Base-by-base conservation (phyloP, 2,329 filamentous ascomycete genomes). In the Botrytis deweyae region DNA sequence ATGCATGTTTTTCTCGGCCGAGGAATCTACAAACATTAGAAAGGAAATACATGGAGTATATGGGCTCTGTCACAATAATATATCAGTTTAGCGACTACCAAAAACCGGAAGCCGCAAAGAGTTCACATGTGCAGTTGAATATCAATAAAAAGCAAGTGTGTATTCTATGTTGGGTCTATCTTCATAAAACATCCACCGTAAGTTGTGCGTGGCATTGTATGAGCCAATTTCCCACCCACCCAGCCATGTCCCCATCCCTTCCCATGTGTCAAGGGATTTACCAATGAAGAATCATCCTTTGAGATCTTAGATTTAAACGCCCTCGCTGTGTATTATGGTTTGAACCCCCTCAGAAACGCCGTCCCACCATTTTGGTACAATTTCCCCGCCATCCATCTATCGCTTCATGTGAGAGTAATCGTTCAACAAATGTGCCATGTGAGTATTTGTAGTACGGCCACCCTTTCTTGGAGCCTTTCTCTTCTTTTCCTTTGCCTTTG, bases 401-500 rank as follows among this genome's bases (percentile, higher is more conserved):
- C 80, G 78, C 72, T 80, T 81, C 63, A 79, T 42, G 58, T 81
- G 77, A 33, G 76, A 77, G 73, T 76, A 81, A 74, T 80, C 80
- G 68, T 77, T 78, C 63, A 81, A 77, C 42, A 81, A 78, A 75
- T 82, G 81, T 61, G 75, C 66, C 81, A 82, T 82, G 72, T 82
- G 81, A 38, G 77, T 77, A 68, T 82, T 82, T 29, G 81, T 82
- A 38, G 79, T 80, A 70, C 80, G 80, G 52, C 81, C 81, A 66
- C 80, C 81, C 71, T 80, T 80, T 74, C 80, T 76, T 38, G 79
- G 75, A 40, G 78, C 78, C 72, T 80, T 80, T 78, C 80, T 81
- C 79, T 82, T 82, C 76, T 81, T 81, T 76, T 82, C 80, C 75
- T 83, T 83, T 42, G 76, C 72, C 75, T 82, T 82, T 40, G 80